A percentile compares a stretch with the other conserved stretches of the same genome.
phyloP scores from a whole-genome alignment of 768 basidiomycete species.

The Boletus sp. region DNA sequence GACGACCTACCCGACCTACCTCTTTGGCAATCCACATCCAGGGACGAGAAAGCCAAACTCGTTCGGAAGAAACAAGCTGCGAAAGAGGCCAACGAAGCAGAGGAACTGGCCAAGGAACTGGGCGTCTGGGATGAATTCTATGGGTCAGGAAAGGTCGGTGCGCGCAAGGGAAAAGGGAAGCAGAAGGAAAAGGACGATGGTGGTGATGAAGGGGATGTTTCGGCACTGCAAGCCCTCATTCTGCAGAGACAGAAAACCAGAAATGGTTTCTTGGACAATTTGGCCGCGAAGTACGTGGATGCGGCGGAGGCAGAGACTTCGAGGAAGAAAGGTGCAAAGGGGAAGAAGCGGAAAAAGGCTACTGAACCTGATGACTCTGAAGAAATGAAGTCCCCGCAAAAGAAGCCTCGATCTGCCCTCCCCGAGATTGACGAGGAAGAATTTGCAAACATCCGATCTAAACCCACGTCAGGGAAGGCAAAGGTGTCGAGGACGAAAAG shows the following conservation, averaged over 20 bases:
- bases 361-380: constrained; percentile 34
- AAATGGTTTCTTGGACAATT: constrained; percentile 69
- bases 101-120: constrained; percentile 77
- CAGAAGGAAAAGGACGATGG: constrained; percentile 39
- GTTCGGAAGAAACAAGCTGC: constrained; percentile 70
- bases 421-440: constrained; percentile 68
- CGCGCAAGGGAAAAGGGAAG: constrained; percentile 55
- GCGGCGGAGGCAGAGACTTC: constrained; percentile 32
- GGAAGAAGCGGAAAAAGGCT: constrained; percentile 52
- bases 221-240: constrained; percentile 78
- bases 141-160: constrained; percentile 66
- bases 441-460: constrained; percentile 59
- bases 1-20: constrained; percentile 54
- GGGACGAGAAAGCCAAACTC: constrained; percentile 77
- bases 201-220: constrained; percentile 59
- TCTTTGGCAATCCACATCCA: constrained; percentile 67
- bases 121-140: constrained; percentile 96
- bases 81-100: constrained; percentile 84
- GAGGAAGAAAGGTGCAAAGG: constrained; percentile 43
- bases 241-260: constrained; percentile 69
- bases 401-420: constrained; percentile 44
- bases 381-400: constrained; percentile 44
- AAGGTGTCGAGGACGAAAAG: constrained; percentile 29
- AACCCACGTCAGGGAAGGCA: constrained; percentile 50
- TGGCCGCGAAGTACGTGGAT: constrained; percentile 73